A percentile compares a stretch with the other conserved stretches of the same genome.
Conservation (phyloP, 768 basidiomycete genomes). For the Tubosaeta sp. region DNA sequence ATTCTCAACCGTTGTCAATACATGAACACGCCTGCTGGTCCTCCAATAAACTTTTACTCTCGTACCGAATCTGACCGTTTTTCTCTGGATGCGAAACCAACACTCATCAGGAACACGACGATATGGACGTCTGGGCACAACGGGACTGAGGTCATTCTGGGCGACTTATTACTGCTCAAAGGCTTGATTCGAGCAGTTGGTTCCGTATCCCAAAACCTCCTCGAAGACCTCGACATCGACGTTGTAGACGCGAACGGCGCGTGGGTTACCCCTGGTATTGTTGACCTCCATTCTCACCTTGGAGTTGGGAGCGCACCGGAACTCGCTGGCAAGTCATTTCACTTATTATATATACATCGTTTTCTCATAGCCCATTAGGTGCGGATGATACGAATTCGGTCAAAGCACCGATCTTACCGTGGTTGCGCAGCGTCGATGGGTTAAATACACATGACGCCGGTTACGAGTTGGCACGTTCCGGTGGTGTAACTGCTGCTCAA, state of each 20-base stretch:
- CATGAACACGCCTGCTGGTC: conserved; percentile 38
- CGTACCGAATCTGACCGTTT: conserved; percentile 63
- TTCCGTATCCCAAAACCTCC: conserved; percentile 26
- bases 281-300: conserved; percentile 48
- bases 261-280: conserved; percentile 77
- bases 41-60: conserved; percentile 42
- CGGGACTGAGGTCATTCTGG: conserved; percentile 45
- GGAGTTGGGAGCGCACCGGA: conserved; percentile 33
- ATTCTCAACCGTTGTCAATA: conserved; percentile 43
- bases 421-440: conserved; percentile 46
- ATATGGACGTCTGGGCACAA: conserved; percentile 64
- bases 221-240: conserved; percentile 26
- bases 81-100: conserved; percentile 55
- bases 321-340: neutral
- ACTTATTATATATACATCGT: neutral
- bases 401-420: conserved; percentile 60
- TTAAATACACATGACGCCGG: conserved; percentile 44
- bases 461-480: conserved; percentile 38
- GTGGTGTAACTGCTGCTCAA: conserved; percentile 46
- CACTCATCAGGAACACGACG: conserved; percentile 67
- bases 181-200: conserved; percentile 45
- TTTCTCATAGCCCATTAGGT: conserved; percentile 25
- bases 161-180: conserved; percentile 59
- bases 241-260: conserved; percentile 61
- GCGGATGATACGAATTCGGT: conserved; percentile 54